Evolutionary conservation across 2,329 filamentous ascomycete species (phyloP).

Genomic region (Lasiodiplodia sp.): DNA sequence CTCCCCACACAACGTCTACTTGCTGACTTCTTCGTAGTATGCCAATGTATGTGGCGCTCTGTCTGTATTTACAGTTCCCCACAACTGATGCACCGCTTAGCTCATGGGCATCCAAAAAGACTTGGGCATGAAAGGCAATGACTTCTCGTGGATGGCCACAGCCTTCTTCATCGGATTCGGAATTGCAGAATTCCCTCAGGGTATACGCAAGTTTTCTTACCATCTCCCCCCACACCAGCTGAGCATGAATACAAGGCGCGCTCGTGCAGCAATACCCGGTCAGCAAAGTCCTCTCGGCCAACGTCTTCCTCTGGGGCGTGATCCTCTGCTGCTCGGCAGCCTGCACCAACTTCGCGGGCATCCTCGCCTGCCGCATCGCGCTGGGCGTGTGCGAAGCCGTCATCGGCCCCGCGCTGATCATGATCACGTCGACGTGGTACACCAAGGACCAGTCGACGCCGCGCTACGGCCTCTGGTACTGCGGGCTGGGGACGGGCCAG

Average conservation of each 20-base stretch:
- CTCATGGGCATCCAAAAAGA: constrained; percentile 27
- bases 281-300: constrained; percentile 25
- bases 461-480: constrained; percentile 69
- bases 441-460: constrained; percentile 63
- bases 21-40: background rate
- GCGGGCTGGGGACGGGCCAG: constrained; percentile 46
- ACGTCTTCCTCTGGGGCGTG: constrained; percentile 23
- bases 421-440: constrained; percentile 68
- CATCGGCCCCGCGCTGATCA: constrained; percentile 66
- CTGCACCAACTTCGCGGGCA: constrained; percentile 59
- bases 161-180: constrained; percentile 33
- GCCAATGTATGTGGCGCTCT: background rate
- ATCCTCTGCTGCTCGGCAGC: constrained; percentile 57
- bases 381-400: constrained; percentile 68
- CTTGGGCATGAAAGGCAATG: constrained; percentile 24
- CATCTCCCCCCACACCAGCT: background rate
- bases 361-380: constrained; percentile 60
- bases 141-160: constrained; percentile 30
- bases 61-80: background rate
- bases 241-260: constrained; percentile 4
- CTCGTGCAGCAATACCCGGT: constrained; percentile 31
- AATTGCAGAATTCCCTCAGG: constrained; percentile 32
- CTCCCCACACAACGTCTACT: constrained; percentile 19
- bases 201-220: background rate
- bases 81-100: background rate